Evolutionary conservation across 805 yeast genomes (phyloP).

Genomic region (Lipomyces chichibuensis): DNA sequence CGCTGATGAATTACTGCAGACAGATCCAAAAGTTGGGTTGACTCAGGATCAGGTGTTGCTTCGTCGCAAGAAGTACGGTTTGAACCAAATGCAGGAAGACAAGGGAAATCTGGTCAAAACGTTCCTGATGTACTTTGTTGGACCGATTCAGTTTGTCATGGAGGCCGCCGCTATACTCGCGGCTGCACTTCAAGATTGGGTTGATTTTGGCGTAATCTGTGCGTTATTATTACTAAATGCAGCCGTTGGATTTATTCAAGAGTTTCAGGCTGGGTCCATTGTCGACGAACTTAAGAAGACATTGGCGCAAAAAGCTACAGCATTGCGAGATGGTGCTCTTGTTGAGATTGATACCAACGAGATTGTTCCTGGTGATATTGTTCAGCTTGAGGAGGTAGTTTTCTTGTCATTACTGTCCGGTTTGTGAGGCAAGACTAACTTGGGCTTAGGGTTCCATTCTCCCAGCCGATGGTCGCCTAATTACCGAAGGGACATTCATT

Average conservation of each 20-base stretch:
- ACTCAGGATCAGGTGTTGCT: constrained; percentile 71
- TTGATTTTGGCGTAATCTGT: constrained; percentile 95
- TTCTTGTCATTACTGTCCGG: background rate
- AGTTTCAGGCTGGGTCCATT: constrained; percentile 96
- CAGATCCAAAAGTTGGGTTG: constrained; percentile 77
- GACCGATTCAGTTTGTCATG: constrained; percentile 96
- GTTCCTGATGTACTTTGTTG: constrained; percentile 83
- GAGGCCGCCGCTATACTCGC: constrained; percentile 93
- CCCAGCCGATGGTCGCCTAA: constrained; percentile 91
- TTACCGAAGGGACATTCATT: constrained; percentile 80
- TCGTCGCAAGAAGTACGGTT: constrained; percentile 88
- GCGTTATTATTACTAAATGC: constrained; percentile 86
- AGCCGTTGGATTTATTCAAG: constrained; percentile 91
- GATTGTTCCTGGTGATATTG: constrained; percentile 91
- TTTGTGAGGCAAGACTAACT: background rate
- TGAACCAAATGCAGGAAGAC: constrained; percentile 88
- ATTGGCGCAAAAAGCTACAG: constrained; percentile 82
- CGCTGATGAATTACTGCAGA: constrained; percentile 80
- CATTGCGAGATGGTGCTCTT: constrained; percentile 76
- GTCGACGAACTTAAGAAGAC: constrained; percentile 95
- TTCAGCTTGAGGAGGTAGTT: constrained; percentile 63
- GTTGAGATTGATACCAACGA: constrained; percentile 77
- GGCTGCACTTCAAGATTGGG: constrained; percentile 97
- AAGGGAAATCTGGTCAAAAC: constrained; percentile 73
- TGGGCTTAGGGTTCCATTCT: constrained; percentile 81